Conservation (phyloP, 371 early-diverging fungal species). For the Mortierella sp. region DNA sequence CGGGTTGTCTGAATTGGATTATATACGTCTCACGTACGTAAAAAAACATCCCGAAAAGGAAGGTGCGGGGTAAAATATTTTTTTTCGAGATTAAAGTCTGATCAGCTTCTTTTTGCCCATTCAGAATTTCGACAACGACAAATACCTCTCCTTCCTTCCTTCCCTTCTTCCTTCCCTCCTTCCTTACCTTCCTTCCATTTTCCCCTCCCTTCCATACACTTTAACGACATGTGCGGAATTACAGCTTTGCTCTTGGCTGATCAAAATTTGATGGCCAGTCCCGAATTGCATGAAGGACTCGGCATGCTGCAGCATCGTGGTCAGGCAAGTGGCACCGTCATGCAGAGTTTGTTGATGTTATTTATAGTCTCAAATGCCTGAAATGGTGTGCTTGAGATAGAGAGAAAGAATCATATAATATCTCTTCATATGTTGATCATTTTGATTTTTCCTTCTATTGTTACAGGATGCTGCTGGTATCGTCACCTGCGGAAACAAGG, state of each 20-base stretch:
- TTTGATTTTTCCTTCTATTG: not conserved
- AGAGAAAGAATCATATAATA: too few species aligned
- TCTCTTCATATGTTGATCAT: not conserved
- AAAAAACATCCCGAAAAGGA: constrained; percentile 12
- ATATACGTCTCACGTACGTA: not conserved
- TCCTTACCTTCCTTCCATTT: not conserved
- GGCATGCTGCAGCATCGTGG: constrained; percentile 97
- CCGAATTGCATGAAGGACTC: constrained; percentile 93
- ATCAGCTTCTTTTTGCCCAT: constrained; percentile 18
- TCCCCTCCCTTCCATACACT: not conserved
- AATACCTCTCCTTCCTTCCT: constrained; percentile 10
- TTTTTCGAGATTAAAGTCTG: constrained; percentile 26
- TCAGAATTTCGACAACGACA: constrained; percentile 4
- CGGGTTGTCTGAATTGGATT: not conserved
- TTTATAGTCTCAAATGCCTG: not conserved
- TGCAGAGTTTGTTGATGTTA: not conserved
- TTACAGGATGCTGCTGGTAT: constrained; percentile 97
- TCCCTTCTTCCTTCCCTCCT: not conserved
- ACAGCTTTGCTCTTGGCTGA: constrained; percentile 89
- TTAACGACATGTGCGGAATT: constrained; percentile 90
- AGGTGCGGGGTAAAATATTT: constrained; percentile 23
- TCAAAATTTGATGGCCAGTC: constrained; percentile 76
- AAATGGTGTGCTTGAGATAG: not conserved
- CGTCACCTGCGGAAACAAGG: constrained; percentile 95
- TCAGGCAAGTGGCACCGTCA: constrained; percentile 77